Evolutionary conservation across 2,329 filamentous ascomycete genomes (phyloP).

Genomic region (Arthroderma sp.): DNA sequence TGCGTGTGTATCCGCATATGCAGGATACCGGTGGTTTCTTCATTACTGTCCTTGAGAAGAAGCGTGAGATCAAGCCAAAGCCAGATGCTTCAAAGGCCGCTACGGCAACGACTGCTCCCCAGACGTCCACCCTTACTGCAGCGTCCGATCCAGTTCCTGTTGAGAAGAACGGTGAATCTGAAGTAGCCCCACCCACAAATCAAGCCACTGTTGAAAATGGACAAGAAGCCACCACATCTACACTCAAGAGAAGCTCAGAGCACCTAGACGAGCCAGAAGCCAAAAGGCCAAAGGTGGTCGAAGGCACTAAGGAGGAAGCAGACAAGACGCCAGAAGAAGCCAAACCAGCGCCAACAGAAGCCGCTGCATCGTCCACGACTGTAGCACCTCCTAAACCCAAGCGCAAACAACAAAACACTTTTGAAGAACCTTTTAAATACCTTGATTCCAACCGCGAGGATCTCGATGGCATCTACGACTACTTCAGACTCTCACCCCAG

Average conservation of each 20-base stretch:
- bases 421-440: constrained; percentile 93
- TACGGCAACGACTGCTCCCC: not conserved
- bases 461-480: constrained; percentile 62
- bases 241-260: constrained; percentile 26
- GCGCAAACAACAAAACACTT: constrained; percentile 34
- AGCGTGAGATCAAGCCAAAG: constrained; percentile 67
- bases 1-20: constrained; percentile 86
- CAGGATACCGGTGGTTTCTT: constrained; percentile 98
- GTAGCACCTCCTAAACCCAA: constrained; percentile 14
- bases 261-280: constrained; percentile 22
- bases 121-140: not conserved
- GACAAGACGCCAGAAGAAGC: constrained; percentile 6
- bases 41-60: constrained; percentile 89
- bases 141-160: constrained; percentile 24
- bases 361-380: constrained; percentile 3
- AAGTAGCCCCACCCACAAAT: not conserved
- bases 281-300: constrained; percentile 33
- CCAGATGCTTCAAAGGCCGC: constrained; percentile 41
- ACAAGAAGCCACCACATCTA: not conserved
- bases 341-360: constrained; percentile 8
- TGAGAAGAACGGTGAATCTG: not conserved
- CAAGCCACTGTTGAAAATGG: not conserved
- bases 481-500: constrained; percentile 70
- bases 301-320: constrained; percentile 10
- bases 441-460: constrained; percentile 62